These are phyloP conservation scores for Ceratobasidium sp. DNA, from an alignment of 1,284 basidiomycete genomes.

Conservation along the genomic window DNA sequence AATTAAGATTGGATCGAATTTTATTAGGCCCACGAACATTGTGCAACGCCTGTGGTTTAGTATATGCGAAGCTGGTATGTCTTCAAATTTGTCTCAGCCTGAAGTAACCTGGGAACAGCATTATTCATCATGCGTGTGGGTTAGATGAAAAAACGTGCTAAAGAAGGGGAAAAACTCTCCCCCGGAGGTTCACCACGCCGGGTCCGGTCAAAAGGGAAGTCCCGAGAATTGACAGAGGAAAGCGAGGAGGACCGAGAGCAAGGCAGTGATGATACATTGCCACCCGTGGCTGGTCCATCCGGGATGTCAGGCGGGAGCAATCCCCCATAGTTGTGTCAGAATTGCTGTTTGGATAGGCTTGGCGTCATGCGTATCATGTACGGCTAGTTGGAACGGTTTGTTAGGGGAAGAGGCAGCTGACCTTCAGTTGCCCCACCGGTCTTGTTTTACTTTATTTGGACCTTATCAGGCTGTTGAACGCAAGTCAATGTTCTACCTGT, in stretches of 20 bases:
- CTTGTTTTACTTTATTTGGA: background rate
- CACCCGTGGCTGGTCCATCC: slow-evolving; percentile 27
- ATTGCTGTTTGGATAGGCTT: background rate
- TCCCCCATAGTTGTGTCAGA: slow-evolving; percentile 14
- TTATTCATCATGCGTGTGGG: background rate
- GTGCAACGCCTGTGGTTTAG: slow-evolving; percentile 76
- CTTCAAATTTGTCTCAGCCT: background rate
- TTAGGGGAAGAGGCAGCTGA: background rate
- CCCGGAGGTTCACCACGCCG: slow-evolving; percentile 14
- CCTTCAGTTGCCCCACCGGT: background rate
- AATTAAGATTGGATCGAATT: slow-evolving; percentile 40
- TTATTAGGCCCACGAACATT: slow-evolving; percentile 68
- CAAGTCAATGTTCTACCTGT: background rate
- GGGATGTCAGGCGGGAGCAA: background rate
- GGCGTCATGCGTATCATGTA: background rate
- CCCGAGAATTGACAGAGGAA: slow-evolving; percentile 29
- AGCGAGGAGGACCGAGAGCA: slow-evolving; percentile 23
- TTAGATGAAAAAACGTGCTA: slow-evolving; percentile 36
- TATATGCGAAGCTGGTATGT: slow-evolving; percentile 75
- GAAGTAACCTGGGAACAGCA: no score
- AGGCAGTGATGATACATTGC: slow-evolving; percentile 25
- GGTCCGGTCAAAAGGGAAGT: slow-evolving; percentile 17
- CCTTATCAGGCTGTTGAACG: background rate
- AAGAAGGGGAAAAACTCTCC: slow-evolving; percentile 24
- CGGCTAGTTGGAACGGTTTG: background rate